Base-by-base conservation (phyloP, 2,329 filamentous ascomycete species). In the Diaporthe australafricana region DNA sequence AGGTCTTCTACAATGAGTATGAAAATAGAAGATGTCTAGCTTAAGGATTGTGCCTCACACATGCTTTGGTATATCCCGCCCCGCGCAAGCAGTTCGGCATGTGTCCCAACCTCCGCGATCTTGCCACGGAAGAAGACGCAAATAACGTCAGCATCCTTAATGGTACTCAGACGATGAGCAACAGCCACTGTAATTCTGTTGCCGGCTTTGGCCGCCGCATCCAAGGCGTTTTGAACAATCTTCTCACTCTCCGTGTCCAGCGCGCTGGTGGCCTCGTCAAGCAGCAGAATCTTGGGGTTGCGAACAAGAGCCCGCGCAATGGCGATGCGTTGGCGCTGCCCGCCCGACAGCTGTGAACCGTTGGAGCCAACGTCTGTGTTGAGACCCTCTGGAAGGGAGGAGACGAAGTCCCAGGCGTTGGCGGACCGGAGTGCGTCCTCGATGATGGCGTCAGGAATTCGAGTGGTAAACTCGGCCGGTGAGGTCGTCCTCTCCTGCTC, bases 181-280 rank as follows among this genome's bases (percentile, higher is more conserved):
- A 93, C 91, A 48, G 91, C 87, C 38, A 93, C 88, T 0, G 90
- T 92, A 0, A 91, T 93, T 22, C 90, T 84, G 32, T 87, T 86
- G 52, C 85, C 82, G 0, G 89, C 89, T 0, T 91, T 84, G 22
- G 52, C 30, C 27, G 40, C 40, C 20, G 47, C 57, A 8, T 62
- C 60, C 20, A 72, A 22, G 11, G 60, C 67, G 16, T 68, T 55
- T 22, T 72, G 70, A 17, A 90, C 88, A 14, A 89, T 82, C 77
- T 88, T 85, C 79, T 90, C 88, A 40, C 87, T 87, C 77, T 91
- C 88, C 0, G 89, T 92, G 60, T 90, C 88, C 1, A 90, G 79
- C 5, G 87, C 86, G 17, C 84, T 86, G 0, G 89, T 91, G 8
- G 88, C 88, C 79, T 91, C 89, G 75, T 91, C 89, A 63, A 73